These are phyloP conservation scores for Gyromitra esculenta DNA, from an alignment of 2,329 filamentous ascomycete genomes.

Conservation along the genomic window DNA sequence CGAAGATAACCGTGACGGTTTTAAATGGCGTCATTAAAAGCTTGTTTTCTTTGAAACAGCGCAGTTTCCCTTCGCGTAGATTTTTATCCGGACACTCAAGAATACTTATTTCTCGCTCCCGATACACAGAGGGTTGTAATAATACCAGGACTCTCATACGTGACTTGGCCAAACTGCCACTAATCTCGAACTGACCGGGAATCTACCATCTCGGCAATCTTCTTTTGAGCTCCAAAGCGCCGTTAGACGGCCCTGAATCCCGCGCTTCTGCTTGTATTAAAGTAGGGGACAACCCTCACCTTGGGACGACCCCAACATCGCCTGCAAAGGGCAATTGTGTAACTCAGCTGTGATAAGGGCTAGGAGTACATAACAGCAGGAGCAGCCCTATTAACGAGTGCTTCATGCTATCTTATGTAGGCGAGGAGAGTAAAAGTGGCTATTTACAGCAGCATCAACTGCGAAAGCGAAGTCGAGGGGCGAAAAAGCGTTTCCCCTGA, in stretches of 20 bases:
- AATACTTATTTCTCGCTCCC: constrained; percentile 5
- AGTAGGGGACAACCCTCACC: not conserved
- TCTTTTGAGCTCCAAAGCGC: constrained; percentile 15
- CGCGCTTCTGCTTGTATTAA: constrained; percentile 1
- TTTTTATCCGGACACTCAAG: not conserved
- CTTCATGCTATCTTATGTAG: not conserved
- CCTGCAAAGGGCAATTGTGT: not conserved
- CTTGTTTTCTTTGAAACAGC: constrained; percentile 27
- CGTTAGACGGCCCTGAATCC: constrained; percentile 4
- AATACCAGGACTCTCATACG: constrained; percentile 5
- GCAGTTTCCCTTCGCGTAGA: not conserved
- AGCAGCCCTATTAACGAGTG: constrained; percentile 11
- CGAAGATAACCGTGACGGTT: constrained; percentile 3
- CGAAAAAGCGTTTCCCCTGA: constrained; percentile 19
- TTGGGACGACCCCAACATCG: not conserved
- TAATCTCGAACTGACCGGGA: constrained; percentile 2
- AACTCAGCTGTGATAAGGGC: not conserved
- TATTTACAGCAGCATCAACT: constrained; percentile 10
- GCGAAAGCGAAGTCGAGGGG: constrained; percentile 2
- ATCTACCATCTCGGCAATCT: constrained; percentile 17
- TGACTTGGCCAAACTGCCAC: constrained; percentile 15
- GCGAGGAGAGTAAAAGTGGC: not conserved
- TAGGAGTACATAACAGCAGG: not conserved
- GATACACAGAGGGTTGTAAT: not conserved
- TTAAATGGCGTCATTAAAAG: constrained; percentile 13